phyloP scores from a whole-genome alignment of 257 asterid species.

The Coffea eugenioides region DNA sequence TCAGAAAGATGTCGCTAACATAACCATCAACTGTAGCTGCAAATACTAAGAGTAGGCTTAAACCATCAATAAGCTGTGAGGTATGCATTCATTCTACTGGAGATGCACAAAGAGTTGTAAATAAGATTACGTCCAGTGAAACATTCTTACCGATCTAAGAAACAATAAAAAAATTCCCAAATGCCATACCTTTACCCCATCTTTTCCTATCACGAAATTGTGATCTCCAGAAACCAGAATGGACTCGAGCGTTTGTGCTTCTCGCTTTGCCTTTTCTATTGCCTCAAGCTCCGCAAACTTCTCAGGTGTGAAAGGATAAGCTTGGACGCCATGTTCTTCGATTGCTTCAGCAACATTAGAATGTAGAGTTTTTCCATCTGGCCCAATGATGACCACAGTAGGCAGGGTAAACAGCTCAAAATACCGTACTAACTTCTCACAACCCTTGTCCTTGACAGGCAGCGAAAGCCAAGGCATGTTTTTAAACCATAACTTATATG shows the following conservation, averaged over 20 bases:
- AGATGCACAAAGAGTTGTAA: background rate
- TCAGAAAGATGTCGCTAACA: background rate
- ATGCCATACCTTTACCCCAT: conserved; percentile 56
- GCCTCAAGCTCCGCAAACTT: conserved; percentile 66
- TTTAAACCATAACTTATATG: conserved; percentile 45
- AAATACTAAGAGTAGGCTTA: background rate
- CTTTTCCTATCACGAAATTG: conserved; percentile 72
- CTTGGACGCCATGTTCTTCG: conserved; percentile 68
- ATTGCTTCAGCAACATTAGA: conserved; percentile 64
- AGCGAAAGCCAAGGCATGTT: conserved; percentile 68
- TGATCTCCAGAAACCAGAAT: conserved; percentile 56
- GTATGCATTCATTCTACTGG: background rate
- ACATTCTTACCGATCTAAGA: background rate
- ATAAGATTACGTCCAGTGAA: background rate
- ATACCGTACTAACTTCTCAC: conserved; percentile 54
- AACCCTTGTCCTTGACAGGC: conserved; percentile 59
- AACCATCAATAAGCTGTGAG: background rate
- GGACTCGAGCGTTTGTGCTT: conserved; percentile 89
- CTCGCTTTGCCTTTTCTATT: conserved; percentile 66
- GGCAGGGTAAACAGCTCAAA: conserved; percentile 65
- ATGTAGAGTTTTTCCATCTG: conserved; percentile 83
- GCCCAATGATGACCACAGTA: conserved; percentile 69
- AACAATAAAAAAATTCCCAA: background rate
- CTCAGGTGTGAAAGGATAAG: conserved; percentile 83
- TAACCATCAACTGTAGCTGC: background rate